Evolutionary conservation across 2,329 filamentous ascomycete genomes (phyloP), one percentile per base, ranked within the genome.

Genomic region (Sphaerulina musiva): DNA sequence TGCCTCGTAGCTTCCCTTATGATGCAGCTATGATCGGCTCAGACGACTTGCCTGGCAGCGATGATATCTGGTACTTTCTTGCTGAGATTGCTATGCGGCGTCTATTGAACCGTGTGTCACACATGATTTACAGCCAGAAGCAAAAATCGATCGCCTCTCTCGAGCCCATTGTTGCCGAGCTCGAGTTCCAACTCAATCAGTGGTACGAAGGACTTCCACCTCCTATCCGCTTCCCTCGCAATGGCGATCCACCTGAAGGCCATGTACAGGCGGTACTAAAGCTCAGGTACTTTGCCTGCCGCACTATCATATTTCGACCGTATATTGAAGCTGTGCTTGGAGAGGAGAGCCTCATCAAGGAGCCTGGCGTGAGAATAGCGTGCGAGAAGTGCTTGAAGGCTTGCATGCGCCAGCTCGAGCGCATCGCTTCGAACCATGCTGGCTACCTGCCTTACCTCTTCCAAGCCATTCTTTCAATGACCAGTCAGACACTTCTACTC

Each of bases 371-470:
- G 47, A 80, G 85, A 60, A 86, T 89, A 47, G 87, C 85, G 65
- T 92, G 88, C 69, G 82, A 86, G 64, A 89, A 89, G 68, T 92
- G 87, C 67, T 75, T 93, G 23, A 88, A 92, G 67, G 87, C 88
- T 49, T 87, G 85, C 52, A 80, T 92, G 59, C 80, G 86, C 61
- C 88, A 93, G 71, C 75, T 92, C 52, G 87, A 92, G 71, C 82
- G 90, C 68, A 85, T 92, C 59, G 78, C 80, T 51, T 86, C 85
- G 62, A 86, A 92, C 72, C 87, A 90, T 66, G 86, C 85, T 57
- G 87, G 88, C 48, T 87, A 92, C 68, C 84, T 93, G 74, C 87
- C 87, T 10, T 93, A 92, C 70, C 79, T 92, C 17, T 93, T 87
- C 84, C 88, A 92, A 73, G 87, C 87, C 14, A 86, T 87, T 7